These are phyloP conservation scores for Ilex paraguariensis DNA, from an alignment of 305 asterid species.

Conservation along the genomic window DNA sequence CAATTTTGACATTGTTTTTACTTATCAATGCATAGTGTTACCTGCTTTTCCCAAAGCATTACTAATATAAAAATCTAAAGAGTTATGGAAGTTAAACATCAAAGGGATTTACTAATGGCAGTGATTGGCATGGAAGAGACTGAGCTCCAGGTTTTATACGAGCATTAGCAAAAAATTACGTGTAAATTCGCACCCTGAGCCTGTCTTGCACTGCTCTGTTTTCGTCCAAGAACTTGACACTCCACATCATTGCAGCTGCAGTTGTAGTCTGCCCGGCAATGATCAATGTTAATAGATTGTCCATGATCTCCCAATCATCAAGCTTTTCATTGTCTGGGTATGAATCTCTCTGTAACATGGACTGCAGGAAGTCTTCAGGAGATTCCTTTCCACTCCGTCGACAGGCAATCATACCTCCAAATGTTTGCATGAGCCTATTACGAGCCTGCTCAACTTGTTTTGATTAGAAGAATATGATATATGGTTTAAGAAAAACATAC, in stretches of 20 bases:
- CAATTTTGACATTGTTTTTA: too few relatives aligned
- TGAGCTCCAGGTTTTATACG: too few relatives aligned
- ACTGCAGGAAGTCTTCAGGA: slow-evolving; percentile 42
- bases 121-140: too few relatives aligned
- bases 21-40: too few relatives aligned
- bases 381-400: slow-evolving; percentile 29
- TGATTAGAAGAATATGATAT: not conserved
- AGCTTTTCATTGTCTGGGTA: slow-evolving; percentile 35
- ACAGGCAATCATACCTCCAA: slow-evolving; percentile 25
- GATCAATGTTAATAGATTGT: slow-evolving; percentile 43
- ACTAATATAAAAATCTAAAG: too few relatives aligned
- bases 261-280: slow-evolving; percentile 56
- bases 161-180: not conserved
- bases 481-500: not conserved
- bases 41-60: too few relatives aligned
- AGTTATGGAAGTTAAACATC: too few relatives aligned
- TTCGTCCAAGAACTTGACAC: slow-evolving; percentile 47
- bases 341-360: slow-evolving; percentile 37
- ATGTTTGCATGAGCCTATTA: slow-evolving; percentile 31
- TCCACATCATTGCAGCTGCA: slow-evolving; percentile 65
- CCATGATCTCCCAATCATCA: slow-evolving; percentile 51
- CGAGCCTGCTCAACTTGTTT: slow-evolving; percentile 33
- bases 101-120: too few relatives aligned
- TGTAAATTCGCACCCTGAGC: slow-evolving; percentile 30
- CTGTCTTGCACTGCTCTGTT: slow-evolving; percentile 29